Evolutionary conservation across 768 basidiomycete genomes (phyloP), one percentile per base, ranked within the genome.

Genomic region (Leccinum truebloodii): DNA sequence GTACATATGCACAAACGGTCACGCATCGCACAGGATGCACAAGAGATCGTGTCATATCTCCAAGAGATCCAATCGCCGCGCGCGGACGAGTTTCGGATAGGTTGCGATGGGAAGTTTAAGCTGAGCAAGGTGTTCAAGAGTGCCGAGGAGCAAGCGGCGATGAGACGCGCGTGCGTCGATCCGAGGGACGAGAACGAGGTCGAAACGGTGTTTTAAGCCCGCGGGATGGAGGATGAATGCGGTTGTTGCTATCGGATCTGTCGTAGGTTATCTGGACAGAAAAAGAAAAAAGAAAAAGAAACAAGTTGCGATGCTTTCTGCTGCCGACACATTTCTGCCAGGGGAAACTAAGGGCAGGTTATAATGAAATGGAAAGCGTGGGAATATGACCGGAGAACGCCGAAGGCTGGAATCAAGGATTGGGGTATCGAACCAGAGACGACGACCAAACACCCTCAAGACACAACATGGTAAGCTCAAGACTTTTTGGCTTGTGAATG

Each of bases 61-160:
- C 64, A 63, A 18, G 72, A 79, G 3, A 70, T 86, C 50, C 73
- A 78, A 59, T 88, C 89, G 0, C 61, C 77, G 3, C 80, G 87
- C 4, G 71, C 72, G 1, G 85, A 86, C 18, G 89, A 90, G 68
- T 91, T 89, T 78, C 78, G 85, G 32, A 65, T 72, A 44, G 77
- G 76, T 6, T 88, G 85, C 58, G 79, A 83, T 53, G 64, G 59
- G 16, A 81, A 73, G 62, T 92, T 89, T 73, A 73, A 73, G 49
- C 71, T 86, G 24, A 86, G 91, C 20, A 89, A 87, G 7, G 74
- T 85, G 26, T 94, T 94, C 78, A 87, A 84, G 73, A 71, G 78
- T 3, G 63, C 66, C 3, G 78, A 78, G 34, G 87, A 93, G 64
- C 75, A 85, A 30, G 77, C 67, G 5, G 70, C 59, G 44, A 67